Conservation (phyloP, 2,329 filamentous ascomycete species). For the Domatiomyces globalis region DNA sequence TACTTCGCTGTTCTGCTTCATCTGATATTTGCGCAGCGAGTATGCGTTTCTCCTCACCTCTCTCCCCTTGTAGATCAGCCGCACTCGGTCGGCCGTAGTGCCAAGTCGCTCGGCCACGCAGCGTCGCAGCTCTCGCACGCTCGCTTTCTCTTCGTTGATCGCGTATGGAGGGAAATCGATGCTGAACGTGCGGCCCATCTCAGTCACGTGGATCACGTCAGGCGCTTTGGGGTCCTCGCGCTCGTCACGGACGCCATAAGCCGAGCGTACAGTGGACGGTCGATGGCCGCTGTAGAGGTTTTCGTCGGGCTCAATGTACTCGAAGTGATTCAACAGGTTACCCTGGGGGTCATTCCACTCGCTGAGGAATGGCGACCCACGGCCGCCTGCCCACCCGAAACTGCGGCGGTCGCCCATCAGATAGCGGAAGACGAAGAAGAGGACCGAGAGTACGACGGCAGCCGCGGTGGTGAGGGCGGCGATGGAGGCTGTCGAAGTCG, state of each 20-base stretch:
- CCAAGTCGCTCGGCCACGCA: constrained; percentile 27
- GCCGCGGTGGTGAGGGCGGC: constrained; percentile 17
- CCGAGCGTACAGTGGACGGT: constrained; percentile 4
- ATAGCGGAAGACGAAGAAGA: constrained; percentile 15
- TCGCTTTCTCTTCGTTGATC: constrained; percentile 32
- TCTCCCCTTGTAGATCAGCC: constrained; percentile 34
- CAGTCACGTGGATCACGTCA: constrained; percentile 31
- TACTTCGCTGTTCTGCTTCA: constrained; percentile 36
- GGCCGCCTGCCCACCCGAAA: constrained; percentile 12
- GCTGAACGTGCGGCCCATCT: constrained; percentile 29
- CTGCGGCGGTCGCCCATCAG: constrained; percentile 14
- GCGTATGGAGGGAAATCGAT: constrained; percentile 33
- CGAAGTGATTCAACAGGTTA: constrained; percentile 13
- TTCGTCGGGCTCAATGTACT: constrained; percentile 16
- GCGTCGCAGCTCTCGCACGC: constrained; percentile 28
- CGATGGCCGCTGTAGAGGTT: constrained; percentile 10
- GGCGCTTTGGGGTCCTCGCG: constrained; percentile 25
- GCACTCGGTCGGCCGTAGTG: constrained; percentile 23
- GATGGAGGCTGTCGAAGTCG: constrained; percentile 2
- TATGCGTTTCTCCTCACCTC: constrained; percentile 28
- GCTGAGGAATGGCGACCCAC: constrained; percentile 13
- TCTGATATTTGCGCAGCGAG: constrained; percentile 29
- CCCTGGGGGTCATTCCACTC: constrained; percentile 8
- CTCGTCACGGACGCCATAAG: constrained; percentile 10
- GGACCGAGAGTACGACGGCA: constrained; percentile 15